Conservation (phyloP, 2,329 filamentous ascomycete genomes). For the Aspergillus fumigatiaffinis region DNA sequence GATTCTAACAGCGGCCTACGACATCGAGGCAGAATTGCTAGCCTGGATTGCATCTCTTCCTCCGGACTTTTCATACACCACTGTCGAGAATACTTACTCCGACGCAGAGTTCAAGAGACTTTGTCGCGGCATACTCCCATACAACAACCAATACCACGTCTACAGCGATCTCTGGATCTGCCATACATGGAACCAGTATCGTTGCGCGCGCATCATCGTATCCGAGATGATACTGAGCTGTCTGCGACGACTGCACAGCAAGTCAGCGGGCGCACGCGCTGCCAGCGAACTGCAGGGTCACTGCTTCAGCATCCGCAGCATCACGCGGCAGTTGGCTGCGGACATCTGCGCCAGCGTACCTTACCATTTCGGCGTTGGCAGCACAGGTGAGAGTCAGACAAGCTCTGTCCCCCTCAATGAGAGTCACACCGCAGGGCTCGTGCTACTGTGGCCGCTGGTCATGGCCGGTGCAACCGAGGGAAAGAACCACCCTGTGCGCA, state of each 20-base stretch:
- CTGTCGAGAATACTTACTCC: slow-evolving; percentile 16
- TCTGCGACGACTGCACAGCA: slow-evolving; percentile 22
- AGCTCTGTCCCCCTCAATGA: slow-evolving; percentile 17
- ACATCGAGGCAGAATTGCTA: slow-evolving; percentile 32
- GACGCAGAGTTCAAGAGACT: slow-evolving; percentile 35
- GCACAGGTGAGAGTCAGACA: slow-evolving; percentile 6
- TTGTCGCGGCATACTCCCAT: slow-evolving; percentile 29
- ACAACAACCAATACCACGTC: slow-evolving; percentile 52
- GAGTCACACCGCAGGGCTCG: slow-evolving; percentile 29
- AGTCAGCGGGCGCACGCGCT: slow-evolving; percentile 15
- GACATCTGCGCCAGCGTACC: slow-evolving; percentile 39
- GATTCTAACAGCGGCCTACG: slow-evolving; percentile 29
- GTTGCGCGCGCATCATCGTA: slow-evolving; percentile 54
- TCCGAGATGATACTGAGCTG: slow-evolving; percentile 46
- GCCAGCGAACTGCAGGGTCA: slow-evolving; percentile 29
- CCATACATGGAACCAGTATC: slow-evolving; percentile 57
- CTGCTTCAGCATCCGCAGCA: slow-evolving; percentile 25
- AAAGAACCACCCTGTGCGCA: slow-evolving; percentile 21
- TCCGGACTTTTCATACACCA: slow-evolving; percentile 25
- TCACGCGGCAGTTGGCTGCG: slow-evolving; percentile 24
- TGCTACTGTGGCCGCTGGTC: slow-evolving; percentile 37
- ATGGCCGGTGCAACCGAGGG: slow-evolving; percentile 32
- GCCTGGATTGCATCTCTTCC: slow-evolving; percentile 29
- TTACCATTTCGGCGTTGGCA: slow-evolving; percentile 29
- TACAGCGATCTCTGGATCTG: slow-evolving; percentile 54